Percentiles rank a stretch among this genome's conserved stretches.
Evolutionary conservation across 441 rosid species (phyloP).

Genomic region (Kokia cookei): DNA sequence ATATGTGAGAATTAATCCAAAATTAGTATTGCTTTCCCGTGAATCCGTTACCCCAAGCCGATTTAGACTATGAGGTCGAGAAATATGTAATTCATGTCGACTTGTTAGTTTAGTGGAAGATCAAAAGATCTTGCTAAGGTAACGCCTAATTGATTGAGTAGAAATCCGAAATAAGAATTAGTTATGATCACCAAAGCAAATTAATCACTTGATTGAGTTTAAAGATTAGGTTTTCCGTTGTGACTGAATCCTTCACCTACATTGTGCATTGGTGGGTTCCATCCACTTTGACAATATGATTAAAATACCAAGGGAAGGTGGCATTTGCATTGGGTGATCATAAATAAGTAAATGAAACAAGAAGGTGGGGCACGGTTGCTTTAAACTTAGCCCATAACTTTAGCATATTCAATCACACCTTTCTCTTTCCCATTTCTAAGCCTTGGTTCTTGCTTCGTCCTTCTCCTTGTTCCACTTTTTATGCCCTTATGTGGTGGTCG

Average conservation of each 20-base stretch:
- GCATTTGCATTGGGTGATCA: background rate
- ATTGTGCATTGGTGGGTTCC: background rate
- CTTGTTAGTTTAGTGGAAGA: too few relatives aligned
- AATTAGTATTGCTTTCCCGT: too few relatives aligned
- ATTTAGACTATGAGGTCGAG: too few relatives aligned
- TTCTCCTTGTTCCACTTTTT: background rate
- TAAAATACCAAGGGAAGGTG: background rate
- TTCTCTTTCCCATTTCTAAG: background rate
- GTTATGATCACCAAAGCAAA: too few relatives aligned
- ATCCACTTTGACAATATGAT: background rate
- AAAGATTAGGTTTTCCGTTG: background rate
- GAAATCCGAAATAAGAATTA: too few relatives aligned
- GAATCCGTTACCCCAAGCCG: too few relatives aligned
- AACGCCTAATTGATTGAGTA: too few relatives aligned
- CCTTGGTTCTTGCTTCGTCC: background rate
- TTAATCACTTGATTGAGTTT: background rate
- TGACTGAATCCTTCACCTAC: background rate
- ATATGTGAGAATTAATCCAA: too few relatives aligned
- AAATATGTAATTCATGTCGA: too few relatives aligned
- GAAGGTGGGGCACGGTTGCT: background rate
- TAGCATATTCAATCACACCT: background rate
- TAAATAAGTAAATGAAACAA: background rate
- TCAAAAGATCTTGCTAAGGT: too few relatives aligned
- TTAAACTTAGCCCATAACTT: conserved; percentile 13
- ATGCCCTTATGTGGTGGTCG: too few relatives aligned